A percentile compares a stretch with the other conserved stretches of the same genome.
Evolutionary conservation across 1,284 basidiomycete species (phyloP).

Genomic region (Ceratobasidium papillatum): DNA sequence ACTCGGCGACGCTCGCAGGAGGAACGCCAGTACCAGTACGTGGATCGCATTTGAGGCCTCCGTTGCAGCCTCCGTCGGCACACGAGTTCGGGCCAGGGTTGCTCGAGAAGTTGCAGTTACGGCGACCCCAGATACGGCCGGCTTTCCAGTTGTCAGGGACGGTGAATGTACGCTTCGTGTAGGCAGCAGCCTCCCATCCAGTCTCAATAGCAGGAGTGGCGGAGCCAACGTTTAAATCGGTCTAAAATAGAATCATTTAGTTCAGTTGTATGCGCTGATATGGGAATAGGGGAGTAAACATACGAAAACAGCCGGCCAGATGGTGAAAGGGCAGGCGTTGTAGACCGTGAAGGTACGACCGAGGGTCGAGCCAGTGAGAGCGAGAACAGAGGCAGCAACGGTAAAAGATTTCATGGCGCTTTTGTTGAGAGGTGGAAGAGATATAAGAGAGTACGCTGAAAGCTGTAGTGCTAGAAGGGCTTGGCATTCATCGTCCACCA

Average conservation of each 20-base stretch:
- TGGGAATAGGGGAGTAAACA: background rate
- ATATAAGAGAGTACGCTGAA: background rate
- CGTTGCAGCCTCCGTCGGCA: slow-evolving; percentile 44
- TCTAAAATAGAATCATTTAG: background rate
- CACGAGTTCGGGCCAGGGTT: slow-evolving; percentile 47
- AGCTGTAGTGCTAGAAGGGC: background rate
- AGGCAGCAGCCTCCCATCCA: slow-evolving; percentile 53
- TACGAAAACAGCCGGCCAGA: slow-evolving; percentile 53
- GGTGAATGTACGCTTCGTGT: slow-evolving; percentile 50
- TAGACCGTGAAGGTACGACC: slow-evolving; percentile 57
- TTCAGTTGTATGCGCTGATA: background rate
- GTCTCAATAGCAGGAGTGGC: slow-evolving; percentile 50
- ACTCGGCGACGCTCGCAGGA: slow-evolving; percentile 48
- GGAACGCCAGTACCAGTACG: slow-evolving; percentile 45
- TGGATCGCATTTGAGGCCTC: slow-evolving; percentile 45
- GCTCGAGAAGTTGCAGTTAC: slow-evolving; percentile 55
- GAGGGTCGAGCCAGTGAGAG: slow-evolving; percentile 47
- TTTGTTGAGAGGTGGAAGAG: slow-evolving; percentile 14
- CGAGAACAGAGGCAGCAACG: slow-evolving; percentile 46
- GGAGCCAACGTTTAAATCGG: slow-evolving; percentile 30
- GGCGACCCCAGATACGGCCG: slow-evolving; percentile 56
- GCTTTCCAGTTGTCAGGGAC: slow-evolving; percentile 55
- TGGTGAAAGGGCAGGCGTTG: slow-evolving; percentile 54
- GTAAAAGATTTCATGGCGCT: slow-evolving; percentile 40
- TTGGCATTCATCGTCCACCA: background rate